Evolutionary conservation across 768 basidiomycete species (phyloP), one percentile per base, ranked within the genome.

Genomic region (Jaapia argillacea): DNA sequence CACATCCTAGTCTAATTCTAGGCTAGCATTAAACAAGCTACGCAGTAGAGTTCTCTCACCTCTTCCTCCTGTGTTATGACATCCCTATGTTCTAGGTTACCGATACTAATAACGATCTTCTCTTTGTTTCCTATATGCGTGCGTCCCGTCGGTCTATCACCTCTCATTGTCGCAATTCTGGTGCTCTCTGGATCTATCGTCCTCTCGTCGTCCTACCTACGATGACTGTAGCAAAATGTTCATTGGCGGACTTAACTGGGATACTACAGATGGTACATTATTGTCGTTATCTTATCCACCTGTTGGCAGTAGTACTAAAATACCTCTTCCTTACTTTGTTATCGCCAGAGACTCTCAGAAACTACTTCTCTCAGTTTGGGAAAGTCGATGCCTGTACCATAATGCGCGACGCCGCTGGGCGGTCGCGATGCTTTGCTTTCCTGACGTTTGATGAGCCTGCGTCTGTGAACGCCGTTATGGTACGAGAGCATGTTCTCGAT

Each of bases 241-340:
- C 66, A 93, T 99, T 60, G 96, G 96, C 50, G 96, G 96, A 52
- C 74, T 99, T 52, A 96, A 98, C 69, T 99, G 96, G 96, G 94
- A 98, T 66, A 98, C 96, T 56, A 94, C 90, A 61, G 96, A 98
- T 75, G 94, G 96, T 99, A 77, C n/a, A 57, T 59, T 54, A 52
- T 62, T 65, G 63, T 56, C n/a, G n/a, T 63, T 59, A 52, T 62
- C 54, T 63, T 48, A 54, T 59, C 43, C 54, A 46, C 53, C n/a
- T 48, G 50, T 53, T 51, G 55, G 51, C 66, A 86, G 86, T 88
- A 45, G 72, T 73, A 44, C 72, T 87, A 50, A 74, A 79, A 56
- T n/a, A 58, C 28, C 10, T 33, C 10, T 33, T 33, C 16, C 16
- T 13, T 38, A 10, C 37, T 7, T 38, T 10, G 37, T 7, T 38